Conservation (phyloP, 1,284 basidiomycete species). For the Pterulicium gracile region DNA sequence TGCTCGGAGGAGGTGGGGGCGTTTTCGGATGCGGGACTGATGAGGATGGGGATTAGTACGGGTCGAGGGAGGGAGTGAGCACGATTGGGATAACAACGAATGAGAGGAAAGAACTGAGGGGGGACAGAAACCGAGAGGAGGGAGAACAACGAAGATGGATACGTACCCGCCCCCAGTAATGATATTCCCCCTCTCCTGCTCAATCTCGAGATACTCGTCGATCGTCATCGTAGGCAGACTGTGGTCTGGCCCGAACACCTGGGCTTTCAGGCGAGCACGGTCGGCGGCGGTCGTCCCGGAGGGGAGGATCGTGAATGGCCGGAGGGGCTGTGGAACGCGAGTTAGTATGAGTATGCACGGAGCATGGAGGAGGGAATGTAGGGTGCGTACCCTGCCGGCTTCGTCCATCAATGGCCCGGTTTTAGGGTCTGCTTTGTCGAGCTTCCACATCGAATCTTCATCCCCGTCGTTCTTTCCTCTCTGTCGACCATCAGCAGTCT, state of each 20-base stretch:
- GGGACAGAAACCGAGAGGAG: conserved; percentile 2
- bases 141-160: neutral
- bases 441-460: conserved; percentile 75
- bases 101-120: conserved; percentile 6
- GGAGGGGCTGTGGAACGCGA: conserved; percentile 44
- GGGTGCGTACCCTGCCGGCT: conserved; percentile 53
- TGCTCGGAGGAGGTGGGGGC: conserved; percentile 69
- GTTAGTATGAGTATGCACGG: conserved; percentile 5
- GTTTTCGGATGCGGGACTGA: conserved; percentile 58
- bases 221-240: conserved; percentile 92
- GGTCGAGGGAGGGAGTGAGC: conserved; percentile 56
- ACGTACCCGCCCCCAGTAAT: conserved; percentile 80
- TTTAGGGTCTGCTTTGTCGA: conserved; percentile 49
- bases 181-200: conserved; percentile 77
- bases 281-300: conserved; percentile 50
- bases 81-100: conserved; percentile 9
- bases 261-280: conserved; percentile 58
- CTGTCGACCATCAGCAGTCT: conserved; percentile 25
- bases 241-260: conserved; percentile 85
- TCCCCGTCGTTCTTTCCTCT: conserved; percentile 34
- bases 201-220: conserved; percentile 90
- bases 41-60: conserved; percentile 9
- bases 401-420: conserved; percentile 64
- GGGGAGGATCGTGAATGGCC: conserved; percentile 89
- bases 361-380: conserved; percentile 1